Evolutionary conservation across 805 yeast genomes (phyloP).

Genomic region (Candida coleopterorum): DNA sequence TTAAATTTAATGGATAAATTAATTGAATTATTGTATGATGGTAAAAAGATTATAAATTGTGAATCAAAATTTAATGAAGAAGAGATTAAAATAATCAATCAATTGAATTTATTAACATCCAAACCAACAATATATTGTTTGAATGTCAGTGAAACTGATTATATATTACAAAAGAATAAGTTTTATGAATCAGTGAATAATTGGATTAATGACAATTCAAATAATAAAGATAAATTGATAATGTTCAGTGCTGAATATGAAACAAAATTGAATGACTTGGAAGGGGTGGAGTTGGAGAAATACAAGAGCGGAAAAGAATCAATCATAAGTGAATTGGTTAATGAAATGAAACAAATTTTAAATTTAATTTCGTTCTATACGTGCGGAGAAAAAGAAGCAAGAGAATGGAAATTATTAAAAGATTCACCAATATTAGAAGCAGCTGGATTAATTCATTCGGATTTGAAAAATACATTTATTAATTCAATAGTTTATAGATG

Average conservation of each 20-base stretch:
- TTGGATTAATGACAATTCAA: constrained; percentile 61
- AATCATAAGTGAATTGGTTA: constrained; percentile 59
- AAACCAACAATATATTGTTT: constrained; percentile 81
- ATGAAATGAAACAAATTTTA: constrained; percentile 61
- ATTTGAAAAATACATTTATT: constrained; percentile 74
- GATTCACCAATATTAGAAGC: constrained; percentile 83
- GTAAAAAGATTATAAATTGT: constrained; percentile 56
- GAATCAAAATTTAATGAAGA: constrained; percentile 61
- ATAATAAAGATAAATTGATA: constrained; percentile 49
- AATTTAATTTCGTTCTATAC: constrained; percentile 81
- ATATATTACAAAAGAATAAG: constrained; percentile 47
- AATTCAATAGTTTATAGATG: constrained; percentile 71
- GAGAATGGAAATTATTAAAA: constrained; percentile 83
- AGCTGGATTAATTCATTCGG: constrained; percentile 87
- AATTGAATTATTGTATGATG: constrained; percentile 36
- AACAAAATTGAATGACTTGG: constrained; percentile 26
- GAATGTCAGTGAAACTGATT: constrained; percentile 72
- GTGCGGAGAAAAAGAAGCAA: constrained; percentile 77
- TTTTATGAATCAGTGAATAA: constrained; percentile 45
- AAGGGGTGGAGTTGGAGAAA: constrained; percentile 16
- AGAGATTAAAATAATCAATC: constrained; percentile 65
- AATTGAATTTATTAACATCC: constrained; percentile 73
- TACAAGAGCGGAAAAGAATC: constrained; percentile 29
- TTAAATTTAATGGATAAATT: constrained; percentile 26
- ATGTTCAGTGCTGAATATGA: constrained; percentile 48